These are phyloP conservation scores for Pythium folliculosum DNA, from an alignment of 352 stramenopile genomes.

Conservation along the genomic window DNA sequence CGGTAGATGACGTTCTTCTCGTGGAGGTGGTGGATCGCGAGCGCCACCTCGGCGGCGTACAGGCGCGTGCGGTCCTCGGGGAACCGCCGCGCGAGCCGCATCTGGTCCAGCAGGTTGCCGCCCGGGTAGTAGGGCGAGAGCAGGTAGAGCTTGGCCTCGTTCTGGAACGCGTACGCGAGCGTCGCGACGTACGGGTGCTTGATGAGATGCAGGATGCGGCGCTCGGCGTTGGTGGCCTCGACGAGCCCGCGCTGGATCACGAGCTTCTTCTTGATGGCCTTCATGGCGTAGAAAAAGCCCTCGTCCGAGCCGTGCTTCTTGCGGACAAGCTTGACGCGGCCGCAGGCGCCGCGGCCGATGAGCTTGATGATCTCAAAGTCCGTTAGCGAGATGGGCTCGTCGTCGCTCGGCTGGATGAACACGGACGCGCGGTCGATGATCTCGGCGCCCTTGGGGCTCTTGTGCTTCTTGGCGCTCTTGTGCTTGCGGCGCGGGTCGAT, in stretches of 20 bases:
- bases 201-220: constrained; percentile 88
- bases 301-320: constrained; percentile 86
- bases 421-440: constrained; percentile 60
- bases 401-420: constrained; percentile 69
- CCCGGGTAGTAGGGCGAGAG: constrained; percentile 96
- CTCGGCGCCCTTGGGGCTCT: constrained; percentile 46
- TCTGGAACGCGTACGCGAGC: constrained; percentile 92
- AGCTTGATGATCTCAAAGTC: constrained; percentile 98
- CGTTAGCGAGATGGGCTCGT: constrained; percentile 69
- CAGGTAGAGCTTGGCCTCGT: constrained; percentile 88
- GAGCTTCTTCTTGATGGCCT: constrained; percentile 87
- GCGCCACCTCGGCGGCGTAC: constrained; percentile 96
- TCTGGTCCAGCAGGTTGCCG: constrained; percentile 94
- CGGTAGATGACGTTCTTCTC: constrained; percentile 96
- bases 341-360: constrained; percentile 93
- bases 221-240: constrained; percentile 91
- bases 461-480: constrained; percentile 60
- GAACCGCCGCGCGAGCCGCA: constrained; percentile 91
- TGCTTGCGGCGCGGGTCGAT: constrained; percentile 83
- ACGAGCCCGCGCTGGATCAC: constrained; percentile 87
- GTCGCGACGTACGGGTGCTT: constrained; percentile 98
- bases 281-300: constrained; percentile 85
- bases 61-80: constrained; percentile 91
- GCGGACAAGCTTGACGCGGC: constrained; percentile 83
- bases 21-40: constrained; percentile 95